A percentile compares a stretch with the other conserved stretches of the same genome.
These are phyloP conservation scores for Mrakia hoshinonis DNA, from an alignment of 768 basidiomycete genomes.

Conservation along the genomic window DNA sequence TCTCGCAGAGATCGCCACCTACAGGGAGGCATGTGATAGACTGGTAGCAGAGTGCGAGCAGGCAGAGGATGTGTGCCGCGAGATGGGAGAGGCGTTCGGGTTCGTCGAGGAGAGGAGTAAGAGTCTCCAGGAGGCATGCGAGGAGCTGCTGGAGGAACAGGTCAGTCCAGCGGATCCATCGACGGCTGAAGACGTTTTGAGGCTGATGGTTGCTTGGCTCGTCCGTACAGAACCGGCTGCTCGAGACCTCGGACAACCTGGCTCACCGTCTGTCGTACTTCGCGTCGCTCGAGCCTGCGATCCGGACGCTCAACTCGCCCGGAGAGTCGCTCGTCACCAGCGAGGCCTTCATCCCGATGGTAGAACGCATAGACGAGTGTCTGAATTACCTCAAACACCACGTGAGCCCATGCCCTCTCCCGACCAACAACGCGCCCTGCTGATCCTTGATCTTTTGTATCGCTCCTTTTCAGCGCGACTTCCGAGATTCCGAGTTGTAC, in stretches of 20 bases:
- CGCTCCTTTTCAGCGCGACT: slow-evolving; percentile 58
- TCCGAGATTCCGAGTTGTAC: slow-evolving; percentile 84
- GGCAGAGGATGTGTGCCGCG: slow-evolving; percentile 62
- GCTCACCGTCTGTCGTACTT: slow-evolving; percentile 78
- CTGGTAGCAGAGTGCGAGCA: slow-evolving; percentile 64
- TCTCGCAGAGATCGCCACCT: slow-evolving; percentile 62
- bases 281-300: slow-evolving; percentile 85
- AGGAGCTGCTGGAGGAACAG: slow-evolving; percentile 78
- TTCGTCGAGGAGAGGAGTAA: slow-evolving; percentile 89
- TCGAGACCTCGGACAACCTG: slow-evolving; percentile 75
- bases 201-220: slow-evolving; percentile 16
- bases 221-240: slow-evolving; percentile 56
- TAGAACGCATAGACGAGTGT: slow-evolving; percentile 88
- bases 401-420: slow-evolving; percentile 52
- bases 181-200: neutral
- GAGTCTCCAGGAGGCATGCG: slow-evolving; percentile 82
- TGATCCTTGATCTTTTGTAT: neutral
- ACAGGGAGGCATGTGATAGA: slow-evolving; percentile 67
- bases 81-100: slow-evolving; percentile 75
- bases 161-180: slow-evolving; percentile 45
- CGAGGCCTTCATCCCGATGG: slow-evolving; percentile 89
- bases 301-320: slow-evolving; percentile 86
- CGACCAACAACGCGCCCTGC: neutral
- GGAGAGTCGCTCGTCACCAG: slow-evolving; percentile 84
- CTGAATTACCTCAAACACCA: slow-evolving; percentile 80